Percentiles rank a stretch among this genome's conserved stretches.
phyloP scores from a whole-genome alignment of 78 protist genomes.

The Dictyostelium purpureum region DNA sequence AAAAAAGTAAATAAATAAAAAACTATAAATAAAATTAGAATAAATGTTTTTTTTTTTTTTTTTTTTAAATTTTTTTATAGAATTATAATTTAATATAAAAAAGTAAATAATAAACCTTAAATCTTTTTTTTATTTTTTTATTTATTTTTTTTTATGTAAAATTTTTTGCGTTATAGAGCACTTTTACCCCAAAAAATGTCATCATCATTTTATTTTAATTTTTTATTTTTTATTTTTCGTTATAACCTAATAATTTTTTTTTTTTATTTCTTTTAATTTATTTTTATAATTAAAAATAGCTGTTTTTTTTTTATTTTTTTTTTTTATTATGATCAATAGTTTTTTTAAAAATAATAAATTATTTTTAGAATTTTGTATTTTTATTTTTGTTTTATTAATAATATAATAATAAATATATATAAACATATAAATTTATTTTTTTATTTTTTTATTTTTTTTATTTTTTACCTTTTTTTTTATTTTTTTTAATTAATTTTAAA shows the following conservation, averaged over 20 bases:
- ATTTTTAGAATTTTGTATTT: neutral
- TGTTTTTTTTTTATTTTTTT: no score
- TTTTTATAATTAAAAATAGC: no score
- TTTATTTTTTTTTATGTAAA: no score
- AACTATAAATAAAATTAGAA: neutral
- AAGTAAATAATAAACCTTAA: no score
- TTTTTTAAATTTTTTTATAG: neutral
- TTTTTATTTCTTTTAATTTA: no score
- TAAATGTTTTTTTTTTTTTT: neutral
- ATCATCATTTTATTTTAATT: neutral
- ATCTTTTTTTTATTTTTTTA: no score
- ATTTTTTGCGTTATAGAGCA: no score
- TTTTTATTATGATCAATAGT: no score
- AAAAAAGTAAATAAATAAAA: neutral
- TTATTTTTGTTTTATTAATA: neutral
- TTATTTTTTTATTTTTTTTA: neutral
- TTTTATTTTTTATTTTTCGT: no score
- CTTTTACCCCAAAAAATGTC: neutral
- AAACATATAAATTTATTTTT: neutral
- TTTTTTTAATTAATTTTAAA: neutral
- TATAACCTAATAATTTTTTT: neutral
- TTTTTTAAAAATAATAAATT: neutral
- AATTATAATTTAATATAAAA: neutral
- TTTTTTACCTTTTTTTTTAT: neutral
- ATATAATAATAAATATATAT: neutral